Base-by-base conservation (phyloP, 2,329 filamentous ascomycete species). In the Phoma sp. region DNA sequence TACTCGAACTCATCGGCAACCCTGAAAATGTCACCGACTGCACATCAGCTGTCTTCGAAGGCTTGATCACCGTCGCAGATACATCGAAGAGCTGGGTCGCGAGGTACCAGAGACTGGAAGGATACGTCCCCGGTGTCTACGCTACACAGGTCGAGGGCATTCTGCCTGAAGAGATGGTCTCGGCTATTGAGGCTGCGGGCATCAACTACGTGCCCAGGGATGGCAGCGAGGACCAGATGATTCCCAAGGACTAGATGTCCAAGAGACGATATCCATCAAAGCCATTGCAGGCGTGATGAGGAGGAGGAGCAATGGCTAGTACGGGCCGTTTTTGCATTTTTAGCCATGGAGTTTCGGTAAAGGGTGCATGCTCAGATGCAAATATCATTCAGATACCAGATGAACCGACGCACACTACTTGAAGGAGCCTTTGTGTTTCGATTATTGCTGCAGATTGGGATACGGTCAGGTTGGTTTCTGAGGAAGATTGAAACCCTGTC, bases 1-100 rank as follows among this genome's bases (percentile, higher is more conserved):
- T 96, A 76, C 88, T 99, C 55, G 88, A 91, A 75, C 88, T 98
- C 58, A 84, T 86, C 62, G 88, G 88, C 73, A 90, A 88, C 63
- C 80, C 84, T 66, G 95, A 99, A 58, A 85, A 88, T 61, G 90
- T 98, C 70, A 87, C 91, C 73, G 91, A 92, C 79, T 97, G 93
- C 84, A 99, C 95, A 19, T 96, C 92, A 13, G 91, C 94, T 71
- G 93, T 98, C 63, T 99, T 95, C 74, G 95, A 99, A 76, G 95
- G 95, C 43, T 79, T 97, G 62, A 91, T 98, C 74, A 87, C 91
- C 36, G 84, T 98, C 33, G 86, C 88, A 43, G 88, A 97, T 73
- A 93, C 93, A n/a, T 79, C 80, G 38, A 85, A 83, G 64, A 96
- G 91, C 70, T 99, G 95, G 95, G 91, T 98, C 43, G 93, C 94